phyloP scores from a whole-genome alignment of 352 stramenopile species.

The Pythium oligandrum region DNA sequence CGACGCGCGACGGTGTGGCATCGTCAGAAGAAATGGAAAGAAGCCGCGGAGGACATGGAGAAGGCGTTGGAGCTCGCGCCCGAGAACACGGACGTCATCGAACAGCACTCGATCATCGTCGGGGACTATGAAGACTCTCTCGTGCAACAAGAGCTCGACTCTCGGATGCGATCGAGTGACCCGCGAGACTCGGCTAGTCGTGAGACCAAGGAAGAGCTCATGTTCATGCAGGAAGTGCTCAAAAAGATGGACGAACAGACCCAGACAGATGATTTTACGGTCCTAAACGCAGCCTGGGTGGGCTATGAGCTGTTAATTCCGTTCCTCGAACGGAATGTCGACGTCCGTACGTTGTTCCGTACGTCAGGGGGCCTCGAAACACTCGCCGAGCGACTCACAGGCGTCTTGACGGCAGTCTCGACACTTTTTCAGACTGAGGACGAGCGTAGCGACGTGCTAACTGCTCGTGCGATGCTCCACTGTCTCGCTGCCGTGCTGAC shows the following conservation, averaged over 20 bases:
- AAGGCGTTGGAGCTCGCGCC: slow-evolving; percentile 36
- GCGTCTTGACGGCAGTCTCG: slow-evolving; percentile 8
- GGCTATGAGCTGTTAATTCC: slow-evolving; percentile 46
- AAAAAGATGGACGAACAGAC: slow-evolving; percentile 33
- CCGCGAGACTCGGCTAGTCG: no score
- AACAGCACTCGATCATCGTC: slow-evolving; percentile 71
- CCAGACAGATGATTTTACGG: neutral
- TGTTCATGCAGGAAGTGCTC: slow-evolving; percentile 39
- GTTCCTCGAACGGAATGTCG: slow-evolving; percentile 42
- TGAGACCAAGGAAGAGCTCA: slow-evolving; percentile 28
- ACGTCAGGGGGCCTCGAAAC: slow-evolving; percentile 50
- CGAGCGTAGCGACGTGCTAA: slow-evolving; percentile 9
- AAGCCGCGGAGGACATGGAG: slow-evolving; percentile 52
- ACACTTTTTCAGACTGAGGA: neutral
- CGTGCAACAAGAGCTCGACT: slow-evolving; percentile 26
- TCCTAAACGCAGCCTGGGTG: slow-evolving; percentile 24
- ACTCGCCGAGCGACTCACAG: slow-evolving; percentile 31
- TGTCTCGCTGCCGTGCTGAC: slow-evolving; percentile 29
- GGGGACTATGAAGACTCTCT: slow-evolving; percentile 63
- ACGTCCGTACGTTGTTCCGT: slow-evolving; percentile 42
- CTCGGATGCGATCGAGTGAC: neutral
- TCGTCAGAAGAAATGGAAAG: slow-evolving; percentile 34
- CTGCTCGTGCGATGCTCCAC: slow-evolving; percentile 40
- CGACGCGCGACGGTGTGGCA: slow-evolving; percentile 52
- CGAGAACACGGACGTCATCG: slow-evolving; percentile 54